Evolutionary conservation across 192 early-diverging fungal species (phyloP).

Genomic region (Coemansia sp.): DNA sequence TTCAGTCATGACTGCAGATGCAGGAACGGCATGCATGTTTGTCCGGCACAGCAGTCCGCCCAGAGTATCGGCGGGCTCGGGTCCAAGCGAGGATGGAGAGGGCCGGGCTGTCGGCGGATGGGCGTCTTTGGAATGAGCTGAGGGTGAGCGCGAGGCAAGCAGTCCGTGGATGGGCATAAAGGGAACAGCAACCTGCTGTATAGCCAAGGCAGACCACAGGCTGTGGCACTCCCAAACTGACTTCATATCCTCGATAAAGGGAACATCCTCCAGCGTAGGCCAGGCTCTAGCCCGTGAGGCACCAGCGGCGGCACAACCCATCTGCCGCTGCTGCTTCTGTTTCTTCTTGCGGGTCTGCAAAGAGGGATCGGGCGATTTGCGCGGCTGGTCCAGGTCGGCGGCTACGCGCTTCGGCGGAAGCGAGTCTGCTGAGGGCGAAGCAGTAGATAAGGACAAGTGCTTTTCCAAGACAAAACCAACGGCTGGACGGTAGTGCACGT

Average conservation of each 20-base stretch:
- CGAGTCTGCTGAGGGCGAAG: neutral
- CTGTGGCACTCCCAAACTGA: conserved; percentile 13
- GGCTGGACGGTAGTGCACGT: conserved; percentile 5
- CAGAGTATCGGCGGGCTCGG: neutral
- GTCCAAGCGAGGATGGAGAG: no score
- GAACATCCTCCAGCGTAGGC: conserved; percentile 14
- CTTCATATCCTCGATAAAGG: conserved; percentile 14
- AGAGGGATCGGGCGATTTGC: no score
- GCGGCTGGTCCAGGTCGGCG: no score
- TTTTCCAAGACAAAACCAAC: conserved; percentile 1
- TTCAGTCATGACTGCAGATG: no score
- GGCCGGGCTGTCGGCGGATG: no score
- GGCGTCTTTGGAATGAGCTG: no score
- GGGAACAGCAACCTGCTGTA: conserved; percentile 12
- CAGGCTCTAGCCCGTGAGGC: neutral
- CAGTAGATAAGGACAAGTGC: neutral
- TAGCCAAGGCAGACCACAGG: conserved; percentile 19
- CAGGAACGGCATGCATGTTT: no score
- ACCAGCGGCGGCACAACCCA: neutral
- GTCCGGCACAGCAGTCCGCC: conserved; percentile 9
- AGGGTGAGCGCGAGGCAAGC: no score
- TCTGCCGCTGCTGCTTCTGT: neutral
- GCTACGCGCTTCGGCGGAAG: neutral
- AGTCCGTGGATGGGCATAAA: conserved; percentile 18
- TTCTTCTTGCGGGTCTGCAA: no score